Evolutionary conservation across 2,329 filamentous ascomycete genomes (phyloP), one percentile per base, ranked within the genome.

Genomic region (Botrytis tulipae): DNA sequence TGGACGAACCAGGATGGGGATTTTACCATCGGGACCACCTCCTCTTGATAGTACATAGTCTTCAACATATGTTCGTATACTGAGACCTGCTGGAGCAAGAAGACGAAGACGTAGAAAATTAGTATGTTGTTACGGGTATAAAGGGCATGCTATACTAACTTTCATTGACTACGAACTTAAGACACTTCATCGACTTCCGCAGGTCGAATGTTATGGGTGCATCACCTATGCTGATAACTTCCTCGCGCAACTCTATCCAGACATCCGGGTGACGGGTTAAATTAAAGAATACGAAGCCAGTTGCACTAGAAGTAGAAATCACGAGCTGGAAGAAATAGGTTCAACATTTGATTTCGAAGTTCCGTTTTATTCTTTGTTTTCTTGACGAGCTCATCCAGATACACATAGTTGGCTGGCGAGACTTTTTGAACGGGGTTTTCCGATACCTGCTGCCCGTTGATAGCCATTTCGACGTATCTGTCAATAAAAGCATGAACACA

Each of bases 91-190:
- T 4, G 20, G 40, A 29, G 35, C 25, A 20, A 46, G 62, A 29
- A 46, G 40, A 22, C n/a, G 25, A 32, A 44, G 20, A 48, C n/a
- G n/a, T 29, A 32, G 3, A 20, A 0, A 1, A 7, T 66, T 12
- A 46, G 40, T 32, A 7, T 46, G 8, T 22, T n/a, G n/a, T 25
- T 22, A 14, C 1, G 35, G 12, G 1, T 61, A 40, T 14, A 14
- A 25, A 14, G 5, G 22, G 18, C 10, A 60, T 35, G 9, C 20
- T 61, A 37, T 40, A 51, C 82, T 81, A 82, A 88, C 87, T 85
- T 80, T 90, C 88, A 74, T 89, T 87, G 70, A 89, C 76, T 37
- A 87, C 87, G 81, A 83, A 87, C 75, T 84, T 85, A 67, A 90
- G 79, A 72, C 88, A 89, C 72, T 83, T 85, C 78, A 89, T 83